Evolutionary conservation across 192 early-diverging fungal genomes (phyloP).

Genomic region (Linderina pennispora): DNA sequence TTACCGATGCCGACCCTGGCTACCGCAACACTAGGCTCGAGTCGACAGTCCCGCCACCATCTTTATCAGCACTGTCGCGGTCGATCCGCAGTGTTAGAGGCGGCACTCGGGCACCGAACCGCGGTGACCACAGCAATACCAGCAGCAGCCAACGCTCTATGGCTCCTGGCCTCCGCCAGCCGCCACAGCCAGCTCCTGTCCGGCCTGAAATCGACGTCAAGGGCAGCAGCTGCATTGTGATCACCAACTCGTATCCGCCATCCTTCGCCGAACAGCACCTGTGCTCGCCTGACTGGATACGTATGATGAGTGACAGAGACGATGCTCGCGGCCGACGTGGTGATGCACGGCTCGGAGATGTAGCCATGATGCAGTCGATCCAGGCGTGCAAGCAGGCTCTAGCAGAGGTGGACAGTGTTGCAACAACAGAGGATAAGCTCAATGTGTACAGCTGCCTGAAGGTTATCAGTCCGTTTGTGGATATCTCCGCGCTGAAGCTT

Average conservation of each 20-base stretch:
- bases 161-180: neutral
- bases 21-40: conserved; percentile 15
- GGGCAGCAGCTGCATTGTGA: neutral
- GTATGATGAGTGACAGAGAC: conserved; percentile 34
- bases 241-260: conserved; percentile 4
- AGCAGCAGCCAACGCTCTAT: neutral
- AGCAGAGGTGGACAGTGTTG: neutral
- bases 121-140: conserved; percentile 1
- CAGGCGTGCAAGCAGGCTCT: conserved; percentile 2
- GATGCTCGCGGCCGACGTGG: conserved; percentile 14
- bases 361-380: conserved; percentile 5
- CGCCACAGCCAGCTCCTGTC: neutral
- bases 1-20: conserved; percentile 22
- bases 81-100: neutral
- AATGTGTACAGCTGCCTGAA: too few species aligned
- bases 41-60: conserved; percentile 21
- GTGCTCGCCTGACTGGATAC: conserved; percentile 17
- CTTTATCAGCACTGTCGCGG: conserved; percentile 10
- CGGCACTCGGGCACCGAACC: neutral
- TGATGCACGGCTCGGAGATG: conserved; percentile 11
- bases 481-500: conserved; percentile 11
- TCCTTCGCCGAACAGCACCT: conserved; percentile 11
- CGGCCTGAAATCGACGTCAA: neutral
- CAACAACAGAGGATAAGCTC: too few species aligned
- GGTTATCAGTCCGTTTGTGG: neutral